phyloP scores from a whole-genome alignment of 208 protist species.

The Leishmania turanica region DNA sequence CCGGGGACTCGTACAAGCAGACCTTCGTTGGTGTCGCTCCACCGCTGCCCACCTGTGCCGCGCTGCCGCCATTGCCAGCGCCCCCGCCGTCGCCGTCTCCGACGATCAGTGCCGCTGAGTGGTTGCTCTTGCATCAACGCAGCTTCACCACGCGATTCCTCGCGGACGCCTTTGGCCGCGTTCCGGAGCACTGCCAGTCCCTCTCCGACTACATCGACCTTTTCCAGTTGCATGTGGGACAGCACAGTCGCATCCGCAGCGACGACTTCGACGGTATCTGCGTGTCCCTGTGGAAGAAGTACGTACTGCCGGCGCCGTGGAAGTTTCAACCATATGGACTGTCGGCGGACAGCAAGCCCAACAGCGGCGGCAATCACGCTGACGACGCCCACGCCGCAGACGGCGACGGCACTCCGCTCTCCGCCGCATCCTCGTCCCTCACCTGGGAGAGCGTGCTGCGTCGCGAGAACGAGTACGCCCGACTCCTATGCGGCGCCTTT shows the following conservation, averaged over 20 bases:
- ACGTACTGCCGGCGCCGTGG: slow-evolving; percentile 55
- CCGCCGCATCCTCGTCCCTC: not conserved
- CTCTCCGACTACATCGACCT: slow-evolving; percentile 69
- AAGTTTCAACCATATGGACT: slow-evolving; percentile 40
- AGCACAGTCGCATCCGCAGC: slow-evolving; percentile 58
- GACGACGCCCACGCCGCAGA: not conserved
- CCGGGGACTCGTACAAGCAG: slow-evolving; percentile 63
- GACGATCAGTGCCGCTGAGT: slow-evolving; percentile 25
- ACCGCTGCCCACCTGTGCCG: slow-evolving; percentile 22
- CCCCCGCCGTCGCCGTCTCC: not conserved
- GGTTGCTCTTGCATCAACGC: slow-evolving; percentile 42
- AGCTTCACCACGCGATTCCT: slow-evolving; percentile 56
- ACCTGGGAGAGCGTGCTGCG: slow-evolving; percentile 62
- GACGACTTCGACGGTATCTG: slow-evolving; percentile 68
- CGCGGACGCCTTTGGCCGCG: slow-evolving; percentile 38
- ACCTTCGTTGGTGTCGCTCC: slow-evolving; percentile 61
- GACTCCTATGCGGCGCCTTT: slow-evolving; percentile 37
- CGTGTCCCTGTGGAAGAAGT: slow-evolving; percentile 64
- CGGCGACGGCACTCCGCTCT: not conserved
- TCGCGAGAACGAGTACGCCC: slow-evolving; percentile 54
- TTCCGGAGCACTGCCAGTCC: slow-evolving; percentile 41
- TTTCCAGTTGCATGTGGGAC: slow-evolving; percentile 76
- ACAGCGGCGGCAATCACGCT: not conserved
- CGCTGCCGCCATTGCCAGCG: slow-evolving; percentile 4
- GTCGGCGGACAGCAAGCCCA: not conserved